Evolutionary conservation across 208 protist species (phyloP).

Genomic region (Giardia duodenalis): DNA sequence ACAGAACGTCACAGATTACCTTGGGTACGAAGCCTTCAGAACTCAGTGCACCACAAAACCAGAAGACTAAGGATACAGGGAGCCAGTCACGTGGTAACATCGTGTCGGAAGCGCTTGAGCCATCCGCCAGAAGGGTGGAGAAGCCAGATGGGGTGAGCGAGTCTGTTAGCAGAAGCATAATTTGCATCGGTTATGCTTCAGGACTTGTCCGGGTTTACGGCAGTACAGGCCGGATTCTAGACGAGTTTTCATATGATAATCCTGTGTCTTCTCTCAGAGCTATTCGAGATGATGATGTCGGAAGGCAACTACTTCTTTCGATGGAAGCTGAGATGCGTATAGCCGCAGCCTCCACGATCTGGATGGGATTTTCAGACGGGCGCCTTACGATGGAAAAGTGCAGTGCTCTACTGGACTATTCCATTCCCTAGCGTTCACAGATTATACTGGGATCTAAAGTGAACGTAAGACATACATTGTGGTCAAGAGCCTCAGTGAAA

Average conservation of each 20-base stretch:
- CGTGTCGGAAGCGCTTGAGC: neutral
- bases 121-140: too few species aligned
- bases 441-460: too few species aligned
- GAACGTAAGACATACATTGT: too few species aligned
- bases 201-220: neutral
- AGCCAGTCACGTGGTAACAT: too few species aligned
- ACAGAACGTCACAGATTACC: too few species aligned
- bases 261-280: neutral
- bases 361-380: neutral
- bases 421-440: too few species aligned
- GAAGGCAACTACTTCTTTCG: neutral
- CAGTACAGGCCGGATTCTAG: neutral
- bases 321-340: neutral
- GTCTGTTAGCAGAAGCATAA: neutral
- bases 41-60: neutral
- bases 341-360: neutral
- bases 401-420: neutral
- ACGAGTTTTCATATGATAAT: neutral
- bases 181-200: neutral
- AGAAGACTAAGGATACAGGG: neutral
- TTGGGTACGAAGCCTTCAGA: too few species aligned
- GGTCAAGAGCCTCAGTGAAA: neutral
- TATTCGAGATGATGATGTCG: neutral
- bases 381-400: neutral
- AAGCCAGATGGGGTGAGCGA: too few species aligned